A percentile compares a stretch with the other conserved stretches of the same genome.
Conservation (phyloP, 2,329 filamentous ascomycete species). For the Aspergillus neoniger region DNA sequence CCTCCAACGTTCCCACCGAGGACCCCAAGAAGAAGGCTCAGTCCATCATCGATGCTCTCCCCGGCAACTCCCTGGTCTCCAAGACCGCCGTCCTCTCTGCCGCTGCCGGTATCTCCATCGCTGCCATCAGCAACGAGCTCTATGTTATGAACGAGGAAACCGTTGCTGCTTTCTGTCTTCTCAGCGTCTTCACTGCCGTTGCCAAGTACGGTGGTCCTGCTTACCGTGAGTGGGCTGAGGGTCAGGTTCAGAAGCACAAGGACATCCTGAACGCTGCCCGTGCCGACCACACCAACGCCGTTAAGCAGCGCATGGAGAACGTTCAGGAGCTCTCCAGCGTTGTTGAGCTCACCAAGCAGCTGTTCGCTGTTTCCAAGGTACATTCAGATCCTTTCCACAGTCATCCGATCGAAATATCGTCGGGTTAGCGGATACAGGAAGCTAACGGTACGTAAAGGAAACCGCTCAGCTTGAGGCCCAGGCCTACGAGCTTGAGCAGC, state of each 20-base stretch:
- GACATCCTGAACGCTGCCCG: slow-evolving; percentile 92
- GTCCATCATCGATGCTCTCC: slow-evolving; percentile 89
- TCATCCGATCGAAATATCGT: background rate
- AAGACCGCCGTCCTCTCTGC: slow-evolving; percentile 98
- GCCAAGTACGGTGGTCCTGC: slow-evolving; percentile 91
- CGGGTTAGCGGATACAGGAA: background rate
- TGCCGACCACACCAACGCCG: slow-evolving; percentile 90
- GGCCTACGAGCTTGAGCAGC: slow-evolving; percentile 96
- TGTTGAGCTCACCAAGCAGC: slow-evolving; percentile 92
- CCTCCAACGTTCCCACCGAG: slow-evolving; percentile 76
- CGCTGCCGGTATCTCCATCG: slow-evolving; percentile 83
- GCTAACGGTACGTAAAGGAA: slow-evolving; percentile 61
- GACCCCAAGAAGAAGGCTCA: slow-evolving; percentile 97
- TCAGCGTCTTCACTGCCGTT: slow-evolving; percentile 88
- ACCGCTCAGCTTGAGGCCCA: slow-evolving; percentile 93
- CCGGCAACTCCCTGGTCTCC: slow-evolving; percentile 86
- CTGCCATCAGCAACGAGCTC: slow-evolving; percentile 98
- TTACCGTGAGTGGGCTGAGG: slow-evolving; percentile 90
- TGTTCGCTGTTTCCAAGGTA: slow-evolving; percentile 99
- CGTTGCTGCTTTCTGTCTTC: slow-evolving; percentile 86
- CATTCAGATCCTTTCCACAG: slow-evolving; percentile 11
- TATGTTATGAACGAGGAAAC: slow-evolving; percentile 99
- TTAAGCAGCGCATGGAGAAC: slow-evolving; percentile 90
- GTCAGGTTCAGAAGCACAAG: slow-evolving; percentile 88
- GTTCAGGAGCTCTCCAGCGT: slow-evolving; percentile 94